These are phyloP conservation scores for Lentinula guzmanii DNA, from an alignment of 768 basidiomycete genomes.

Conservation along the genomic window DNA sequence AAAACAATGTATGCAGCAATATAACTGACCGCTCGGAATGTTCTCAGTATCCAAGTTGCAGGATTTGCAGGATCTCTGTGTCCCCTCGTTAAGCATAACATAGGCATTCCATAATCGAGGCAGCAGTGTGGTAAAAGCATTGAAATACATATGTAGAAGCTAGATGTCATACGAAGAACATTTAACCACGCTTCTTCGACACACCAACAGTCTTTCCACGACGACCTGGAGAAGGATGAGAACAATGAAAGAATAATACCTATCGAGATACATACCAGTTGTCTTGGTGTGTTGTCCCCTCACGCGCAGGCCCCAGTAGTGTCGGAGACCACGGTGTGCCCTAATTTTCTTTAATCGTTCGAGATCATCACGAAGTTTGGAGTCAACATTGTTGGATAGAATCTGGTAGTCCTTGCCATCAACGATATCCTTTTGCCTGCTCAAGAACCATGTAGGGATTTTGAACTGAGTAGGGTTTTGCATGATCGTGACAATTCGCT, in stretches of 20 bases:
- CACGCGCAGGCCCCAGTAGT: constrained; percentile 93
- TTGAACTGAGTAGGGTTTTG: constrained; percentile 99
- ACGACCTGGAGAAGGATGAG: constrained; percentile 50
- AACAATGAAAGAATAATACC: neutral
- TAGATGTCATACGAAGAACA: neutral
- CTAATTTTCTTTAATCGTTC: constrained; percentile 99
- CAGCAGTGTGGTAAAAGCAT: neutral
- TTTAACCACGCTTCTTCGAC: constrained; percentile 77
- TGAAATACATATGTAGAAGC: neutral
- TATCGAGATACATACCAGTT: constrained; percentile 57
- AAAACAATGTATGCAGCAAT: neutral
- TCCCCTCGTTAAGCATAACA: neutral
- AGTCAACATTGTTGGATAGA: constrained; percentile 94
- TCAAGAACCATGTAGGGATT: constrained; percentile 98
- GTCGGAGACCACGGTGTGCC: constrained; percentile 89
- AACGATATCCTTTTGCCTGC: constrained; percentile 97
- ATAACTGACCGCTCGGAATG: neutral
- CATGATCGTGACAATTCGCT: constrained; percentile 98
- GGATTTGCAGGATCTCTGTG: too few relatives aligned
- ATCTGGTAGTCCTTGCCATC: constrained; percentile 97
- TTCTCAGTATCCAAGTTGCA: too few relatives aligned
- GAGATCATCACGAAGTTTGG: constrained; percentile 95
- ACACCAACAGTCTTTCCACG: constrained; percentile 96
- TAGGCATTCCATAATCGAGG: constrained; percentile 1
- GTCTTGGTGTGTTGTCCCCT: constrained; percentile 99